Evolutionary conservation across 2,329 filamentous ascomycete species (phyloP), one percentile per base, ranked within the genome.

Genomic region (Aspergillus candidus): DNA sequence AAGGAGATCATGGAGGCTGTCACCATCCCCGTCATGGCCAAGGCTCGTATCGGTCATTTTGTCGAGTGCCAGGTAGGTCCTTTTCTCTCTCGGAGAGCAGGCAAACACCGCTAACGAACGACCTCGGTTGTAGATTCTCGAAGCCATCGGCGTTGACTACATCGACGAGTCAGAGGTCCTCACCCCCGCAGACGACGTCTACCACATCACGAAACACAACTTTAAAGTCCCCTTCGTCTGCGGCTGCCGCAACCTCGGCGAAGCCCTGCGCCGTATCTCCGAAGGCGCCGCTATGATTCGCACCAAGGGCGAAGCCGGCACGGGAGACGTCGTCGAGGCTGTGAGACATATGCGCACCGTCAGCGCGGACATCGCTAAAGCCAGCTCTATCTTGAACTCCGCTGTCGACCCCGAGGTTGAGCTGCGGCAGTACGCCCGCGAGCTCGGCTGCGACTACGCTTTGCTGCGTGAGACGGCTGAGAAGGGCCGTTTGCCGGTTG

Each of bases 201-300:
- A 86, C 77, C 93, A 98, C 73, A 89, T 98, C 48, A 86, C 90
- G 68, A 98, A 98, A 78, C 75, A 80, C 67, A 69, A 70, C 52
- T 97, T 87, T 76, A 80, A 78, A 62, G 83, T 84, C 14, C 93
- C 93, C 41, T 98, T 97, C 63, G 93, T 98, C 46, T 97, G 93
- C 70, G 93, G 93, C 43, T 97, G 93, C 78, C 80, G 91, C 50
- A 90, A 94, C 75, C 76, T 97, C 11, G 89, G 89, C 50, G 93
- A 98, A 75, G 93, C 93, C 12, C 80, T 98, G 44, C 79, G 93
- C 51, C 80, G 93, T 51, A 89, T 98, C 62, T 80, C 82, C 51
- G 93, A 97, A 73, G 93, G 93, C 52, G 93, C 93, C 8, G 91
- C 91, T 61, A 97, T 98, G 91, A 96, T 98, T 72, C 84, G 93